Base-by-base conservation (phyloP, 164 flowering plant species). In the Vitis amurensis region DNA sequence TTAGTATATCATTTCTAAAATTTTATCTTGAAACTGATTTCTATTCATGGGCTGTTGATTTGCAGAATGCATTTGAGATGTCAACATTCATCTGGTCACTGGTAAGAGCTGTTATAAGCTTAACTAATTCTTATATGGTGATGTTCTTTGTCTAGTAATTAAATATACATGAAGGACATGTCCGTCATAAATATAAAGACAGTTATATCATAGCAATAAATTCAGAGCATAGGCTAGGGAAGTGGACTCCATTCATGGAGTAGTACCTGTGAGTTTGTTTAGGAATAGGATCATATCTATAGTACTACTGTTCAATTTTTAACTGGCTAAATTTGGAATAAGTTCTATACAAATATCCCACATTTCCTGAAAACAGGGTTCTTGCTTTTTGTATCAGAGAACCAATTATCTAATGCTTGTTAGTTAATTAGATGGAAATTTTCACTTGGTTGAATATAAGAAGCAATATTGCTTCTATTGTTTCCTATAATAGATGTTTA, bases 11-110 rank as follows among this genome's bases (percentile, higher is more conserved):
- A 4, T 59, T 15, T 55, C 59, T 64, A 51, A 27, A 44, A 50
- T 70, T 73, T 37, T 66, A 8, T 53, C 10, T 9, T 37, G 31
- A 14, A 71, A 60, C 12, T 7, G 11, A 59, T 5, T 27, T 57
- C 57, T 15, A 44, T 64, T 63, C 56, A 50, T 11, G 8, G 27
- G 53, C 12, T 11, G 67, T 69, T 78, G 0, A 65, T 73, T 76
- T 85, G 85, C 95, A 94, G 97, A 90, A 91, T 71, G 97, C 98
- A 64, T 87, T 89, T 76, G 96, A 91, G 80, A 89, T 94, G 98
- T 91, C 98, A 72, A 84, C 85, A 50, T 91, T 87, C 63, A 59
- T 91, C 23, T 94, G 98, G 98, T 91, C 95, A 19, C 67, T 89
- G 92, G 98, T 94, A 83, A 87, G 91, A 63, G 65, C 50, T 64